These are phyloP conservation scores for Kodamaea kaohsiungensis DNA, from an alignment of 805 yeast genomes.

Conservation along the genomic window DNA sequence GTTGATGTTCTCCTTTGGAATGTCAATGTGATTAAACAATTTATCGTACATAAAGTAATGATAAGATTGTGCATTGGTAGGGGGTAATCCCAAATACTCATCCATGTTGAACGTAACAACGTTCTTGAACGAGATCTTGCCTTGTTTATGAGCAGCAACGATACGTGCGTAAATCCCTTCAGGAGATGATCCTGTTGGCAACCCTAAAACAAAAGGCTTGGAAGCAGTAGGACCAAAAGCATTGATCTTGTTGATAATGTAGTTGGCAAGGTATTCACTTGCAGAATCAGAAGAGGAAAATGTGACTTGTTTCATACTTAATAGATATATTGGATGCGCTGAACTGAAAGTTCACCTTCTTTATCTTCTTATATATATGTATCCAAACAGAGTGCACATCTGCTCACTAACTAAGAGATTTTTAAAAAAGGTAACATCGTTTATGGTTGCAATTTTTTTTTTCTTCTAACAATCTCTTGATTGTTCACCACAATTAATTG, in stretches of 20 bases:
- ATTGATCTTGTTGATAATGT: conserved; percentile 46
- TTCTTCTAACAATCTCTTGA: neutral
- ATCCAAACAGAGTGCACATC: neutral
- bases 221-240: conserved; percentile 44
- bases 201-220: conserved; percentile 55
- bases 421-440: neutral
- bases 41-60: conserved; percentile 59
- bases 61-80: conserved; percentile 52
- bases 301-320: conserved; percentile 31
- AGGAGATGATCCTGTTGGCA: conserved; percentile 65
- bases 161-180: conserved; percentile 52
- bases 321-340: neutral
- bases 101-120: conserved; percentile 66
- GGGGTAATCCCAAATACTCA: conserved; percentile 53
- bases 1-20: conserved; percentile 51
- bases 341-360: neutral
- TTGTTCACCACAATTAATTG: too few relatives aligned
- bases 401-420: neutral
- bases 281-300: conserved; percentile 43
- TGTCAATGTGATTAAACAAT: conserved; percentile 56
- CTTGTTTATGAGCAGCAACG: conserved; percentile 43
- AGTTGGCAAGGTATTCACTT: conserved; percentile 44
- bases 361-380: neutral
- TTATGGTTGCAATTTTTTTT: neutral
- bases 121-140: conserved; percentile 46